Conservation (phyloP, 768 basidiomycete species). For the Rhodosporidiobolus odoratus region DNA sequence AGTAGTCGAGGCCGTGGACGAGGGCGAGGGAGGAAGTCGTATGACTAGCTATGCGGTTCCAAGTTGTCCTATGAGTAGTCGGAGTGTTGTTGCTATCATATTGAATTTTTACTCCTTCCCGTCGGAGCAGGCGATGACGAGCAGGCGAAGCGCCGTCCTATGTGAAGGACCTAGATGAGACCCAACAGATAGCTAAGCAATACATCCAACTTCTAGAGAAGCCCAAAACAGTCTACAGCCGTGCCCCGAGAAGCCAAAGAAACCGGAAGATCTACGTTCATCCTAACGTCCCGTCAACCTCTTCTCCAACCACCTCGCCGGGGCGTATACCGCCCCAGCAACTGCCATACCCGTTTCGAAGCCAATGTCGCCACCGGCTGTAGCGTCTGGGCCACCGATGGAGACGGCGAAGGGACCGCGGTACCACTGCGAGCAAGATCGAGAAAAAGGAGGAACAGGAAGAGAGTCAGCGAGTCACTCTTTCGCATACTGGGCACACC, state of each 20-base stretch:
- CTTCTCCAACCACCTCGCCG: slow-evolving; percentile 19
- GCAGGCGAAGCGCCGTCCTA: too few species aligned
- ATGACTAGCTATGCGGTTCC: too few species aligned
- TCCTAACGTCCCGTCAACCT: slow-evolving; percentile 20
- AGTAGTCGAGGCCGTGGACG: background rate
- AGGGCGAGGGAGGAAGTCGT: background rate
- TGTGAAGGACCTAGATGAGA: too few species aligned
- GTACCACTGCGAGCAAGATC: slow-evolving; percentile 52
- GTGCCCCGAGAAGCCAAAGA: too few species aligned
- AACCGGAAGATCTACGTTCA: too few species aligned
- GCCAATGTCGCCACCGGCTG: slow-evolving; percentile 61
- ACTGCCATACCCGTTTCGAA: slow-evolving; percentile 49
- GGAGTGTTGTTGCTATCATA: too few species aligned
- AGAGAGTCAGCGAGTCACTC: background rate
- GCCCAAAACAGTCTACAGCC: background rate
- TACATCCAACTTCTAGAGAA: too few species aligned
- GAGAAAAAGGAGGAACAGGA: background rate
- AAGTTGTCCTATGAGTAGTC: too few species aligned
- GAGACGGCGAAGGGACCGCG: slow-evolving; percentile 60
- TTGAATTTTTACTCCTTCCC: too few species aligned
- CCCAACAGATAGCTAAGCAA: too few species aligned
- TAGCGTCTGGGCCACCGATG: slow-evolving; percentile 7
- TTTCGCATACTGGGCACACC: background rate
- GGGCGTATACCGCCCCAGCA: slow-evolving; percentile 14
- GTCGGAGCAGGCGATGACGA: too few species aligned